A percentile compares a stretch with the other conserved stretches of the same genome.
phyloP scores from a whole-genome alignment of 257 asterid genomes.

The Nemophila menziesii region DNA sequence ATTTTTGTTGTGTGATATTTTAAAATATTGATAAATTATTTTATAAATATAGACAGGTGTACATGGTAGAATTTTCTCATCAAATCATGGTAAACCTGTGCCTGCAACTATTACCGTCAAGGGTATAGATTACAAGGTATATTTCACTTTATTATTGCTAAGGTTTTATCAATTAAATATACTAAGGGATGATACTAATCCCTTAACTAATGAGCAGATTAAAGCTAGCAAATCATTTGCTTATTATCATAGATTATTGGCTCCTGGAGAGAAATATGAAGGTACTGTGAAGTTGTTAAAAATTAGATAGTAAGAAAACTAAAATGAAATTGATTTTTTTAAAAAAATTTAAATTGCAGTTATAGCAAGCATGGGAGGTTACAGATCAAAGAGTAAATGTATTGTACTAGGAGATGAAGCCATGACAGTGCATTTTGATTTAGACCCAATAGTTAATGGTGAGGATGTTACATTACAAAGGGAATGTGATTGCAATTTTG shows the following conservation, averaged over 20 bases:
- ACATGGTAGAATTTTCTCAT: conserved; percentile 38
- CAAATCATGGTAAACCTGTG: conserved; percentile 32
- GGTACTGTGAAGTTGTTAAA: too few species aligned
- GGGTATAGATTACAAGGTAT: conserved; percentile 37
- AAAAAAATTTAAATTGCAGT: conserved; percentile 25
- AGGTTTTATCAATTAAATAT: conserved; percentile 4
- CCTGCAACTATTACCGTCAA: conserved; percentile 29
- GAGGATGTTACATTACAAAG: conserved; percentile 16
- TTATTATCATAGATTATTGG: conserved; percentile 65
- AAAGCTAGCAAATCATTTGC: conserved; percentile 42
- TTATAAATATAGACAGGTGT: conserved; percentile 30
- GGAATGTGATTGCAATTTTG: conserved; percentile 33
- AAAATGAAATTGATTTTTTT: conserved; percentile 2
- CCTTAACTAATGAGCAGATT: conserved; percentile 27
- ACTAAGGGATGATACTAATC: conserved; percentile 4
- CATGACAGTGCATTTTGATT: conserved; percentile 49
- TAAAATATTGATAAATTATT: neutral
- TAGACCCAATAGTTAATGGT: conserved; percentile 33
- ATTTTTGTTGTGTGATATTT: conserved; percentile 2
- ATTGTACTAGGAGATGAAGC: conserved; percentile 51
- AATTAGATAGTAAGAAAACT: too few species aligned
- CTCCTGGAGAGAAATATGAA: conserved; percentile 62
- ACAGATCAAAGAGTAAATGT: conserved; percentile 44
- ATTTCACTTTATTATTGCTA: neutral
- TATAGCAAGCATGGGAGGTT: conserved; percentile 53